These are phyloP conservation scores for Solanum hybrid DNA, from an alignment of 305 asterid species.

Conservation along the genomic window DNA sequence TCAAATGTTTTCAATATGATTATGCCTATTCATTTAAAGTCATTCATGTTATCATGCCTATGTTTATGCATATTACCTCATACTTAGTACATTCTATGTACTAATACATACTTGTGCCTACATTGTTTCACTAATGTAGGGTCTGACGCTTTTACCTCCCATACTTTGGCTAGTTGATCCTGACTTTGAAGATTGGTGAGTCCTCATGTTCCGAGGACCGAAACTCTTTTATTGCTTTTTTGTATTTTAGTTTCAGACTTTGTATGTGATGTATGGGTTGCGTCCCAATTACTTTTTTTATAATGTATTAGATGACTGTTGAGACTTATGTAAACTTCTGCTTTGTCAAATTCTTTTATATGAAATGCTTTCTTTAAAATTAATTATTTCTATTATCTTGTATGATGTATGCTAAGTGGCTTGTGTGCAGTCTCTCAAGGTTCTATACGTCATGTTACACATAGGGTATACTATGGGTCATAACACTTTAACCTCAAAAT, in stretches of 20 bases:
- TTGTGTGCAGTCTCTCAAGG: neutral
- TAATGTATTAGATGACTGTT: neutral
- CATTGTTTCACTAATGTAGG: neutral
- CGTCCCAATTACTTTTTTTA: neutral
- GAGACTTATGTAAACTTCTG: neutral
- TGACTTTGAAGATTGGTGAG: neutral
- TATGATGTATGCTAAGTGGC: neutral
- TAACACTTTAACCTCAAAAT: neutral
- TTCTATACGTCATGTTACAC: too few species aligned
- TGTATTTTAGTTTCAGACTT: neutral
- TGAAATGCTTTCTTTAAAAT: neutral
- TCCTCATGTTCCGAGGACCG: neutral
- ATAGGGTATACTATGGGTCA: neutral
- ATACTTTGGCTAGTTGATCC: neutral
- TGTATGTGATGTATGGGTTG: neutral
- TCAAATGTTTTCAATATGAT: too few species aligned
- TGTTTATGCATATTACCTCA: neutral
- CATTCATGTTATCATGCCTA: too few species aligned
- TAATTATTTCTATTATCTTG: neutral
- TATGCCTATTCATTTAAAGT: too few species aligned
- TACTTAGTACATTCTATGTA: neutral
- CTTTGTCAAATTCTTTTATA: neutral
- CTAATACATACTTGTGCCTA: neutral
- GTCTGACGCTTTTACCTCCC: neutral
- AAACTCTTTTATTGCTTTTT: neutral